These are phyloP conservation scores for Colletotrichum sp. DNA, from an alignment of 2,329 filamentous ascomycete species.

Conservation along the genomic window DNA sequence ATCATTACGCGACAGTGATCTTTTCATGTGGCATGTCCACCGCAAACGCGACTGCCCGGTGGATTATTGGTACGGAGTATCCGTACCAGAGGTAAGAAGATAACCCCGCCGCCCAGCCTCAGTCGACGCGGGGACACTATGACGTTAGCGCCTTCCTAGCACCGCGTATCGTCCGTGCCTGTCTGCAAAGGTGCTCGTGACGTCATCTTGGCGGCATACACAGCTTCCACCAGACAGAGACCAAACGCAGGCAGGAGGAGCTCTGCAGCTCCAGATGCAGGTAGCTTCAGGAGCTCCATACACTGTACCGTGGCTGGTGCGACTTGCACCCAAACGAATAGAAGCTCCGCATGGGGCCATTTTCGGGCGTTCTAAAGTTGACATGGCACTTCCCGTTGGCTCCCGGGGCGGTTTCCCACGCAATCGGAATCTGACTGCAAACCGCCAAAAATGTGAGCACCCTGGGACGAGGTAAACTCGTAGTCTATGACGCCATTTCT, in stretches of 20 bases:
- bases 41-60: background rate
- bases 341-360: background rate
- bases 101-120: background rate
- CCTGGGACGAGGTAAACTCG: background rate
- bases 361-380: slow-evolving; percentile 3
- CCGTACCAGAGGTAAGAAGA: background rate
- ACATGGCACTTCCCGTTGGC: background rate
- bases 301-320: slow-evolving; percentile 5
- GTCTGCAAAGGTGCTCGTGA: background rate
- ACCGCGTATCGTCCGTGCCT: background rate
- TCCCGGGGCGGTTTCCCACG: background rate
- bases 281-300: slow-evolving; percentile 2
- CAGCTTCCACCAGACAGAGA: background rate
- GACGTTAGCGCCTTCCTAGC: slow-evolving; percentile 2
- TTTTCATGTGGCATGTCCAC: slow-evolving; percentile 14
- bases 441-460: background rate
- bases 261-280: background rate
- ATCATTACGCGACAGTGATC: slow-evolving; percentile 8
- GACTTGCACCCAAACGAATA: background rate
- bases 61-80: background rate
- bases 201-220: background rate
- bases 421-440: background rate
- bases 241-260: background rate
- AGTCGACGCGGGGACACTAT: slow-evolving; percentile 3
- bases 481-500: slow-evolving; percentile 21